Conservation (phyloP, 2,329 filamentous ascomycete genomes). For the Phoma sp. region DNA sequence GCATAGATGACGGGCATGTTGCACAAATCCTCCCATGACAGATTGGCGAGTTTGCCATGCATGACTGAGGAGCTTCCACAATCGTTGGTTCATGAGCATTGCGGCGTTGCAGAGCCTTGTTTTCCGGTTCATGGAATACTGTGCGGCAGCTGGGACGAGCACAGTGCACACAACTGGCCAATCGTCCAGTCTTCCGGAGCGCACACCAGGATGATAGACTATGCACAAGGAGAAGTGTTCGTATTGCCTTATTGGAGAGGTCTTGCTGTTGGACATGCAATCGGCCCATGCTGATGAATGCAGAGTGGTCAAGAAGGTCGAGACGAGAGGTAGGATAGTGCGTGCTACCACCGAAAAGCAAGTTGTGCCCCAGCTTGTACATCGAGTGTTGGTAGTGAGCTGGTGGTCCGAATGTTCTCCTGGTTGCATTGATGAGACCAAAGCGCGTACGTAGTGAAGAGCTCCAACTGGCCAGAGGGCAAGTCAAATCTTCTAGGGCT, state of each 20-base stretch:
- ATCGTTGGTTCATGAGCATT: not conserved
- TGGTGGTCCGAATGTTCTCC: not conserved
- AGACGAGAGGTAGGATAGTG: not conserved
- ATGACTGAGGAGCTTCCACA: not conserved
- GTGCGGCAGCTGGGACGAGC: not conserved
- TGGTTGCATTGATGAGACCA: not conserved
- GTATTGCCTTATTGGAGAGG: conserved; percentile 4
- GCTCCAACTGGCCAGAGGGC: conserved; percentile 14
- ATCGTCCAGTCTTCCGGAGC: conserved; percentile 1
- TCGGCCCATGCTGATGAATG: not conserved
- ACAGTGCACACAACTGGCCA: not conserved
- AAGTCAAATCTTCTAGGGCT: conserved; percentile 8
- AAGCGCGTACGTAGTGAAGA: conserved; percentile 29
- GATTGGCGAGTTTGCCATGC: not conserved
- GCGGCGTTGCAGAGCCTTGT: not conserved
- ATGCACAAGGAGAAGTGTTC: conserved; percentile 1
- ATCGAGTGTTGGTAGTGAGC: conserved; percentile 12
- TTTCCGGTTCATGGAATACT: not conserved
- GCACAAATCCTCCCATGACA: not conserved
- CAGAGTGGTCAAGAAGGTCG: conserved; percentile 2
- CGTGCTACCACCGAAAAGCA: conserved; percentile 1
- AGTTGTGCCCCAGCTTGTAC: conserved; percentile 11
- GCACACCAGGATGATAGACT: not conserved
- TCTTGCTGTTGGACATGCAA: conserved; percentile 6
- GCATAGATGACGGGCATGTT: conserved; percentile 2